Evolutionary conservation across 139 green algal genomes (phyloP).

Genomic region (Tetradesmus obliquus): DNA sequence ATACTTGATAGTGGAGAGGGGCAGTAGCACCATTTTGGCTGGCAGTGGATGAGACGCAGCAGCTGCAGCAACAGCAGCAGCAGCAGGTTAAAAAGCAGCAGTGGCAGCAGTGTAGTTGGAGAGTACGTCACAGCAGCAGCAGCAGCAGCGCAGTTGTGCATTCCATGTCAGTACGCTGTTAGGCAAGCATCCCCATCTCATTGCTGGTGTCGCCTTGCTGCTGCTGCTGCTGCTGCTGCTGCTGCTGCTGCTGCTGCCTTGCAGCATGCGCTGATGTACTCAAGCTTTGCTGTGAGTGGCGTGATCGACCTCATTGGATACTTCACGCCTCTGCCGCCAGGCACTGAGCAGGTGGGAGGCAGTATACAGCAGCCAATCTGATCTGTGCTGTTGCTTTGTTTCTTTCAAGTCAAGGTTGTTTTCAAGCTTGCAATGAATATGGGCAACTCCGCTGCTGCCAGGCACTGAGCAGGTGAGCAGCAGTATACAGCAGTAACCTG

Average conservation of each 20-base stretch:
- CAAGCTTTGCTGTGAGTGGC: conserved; percentile 22
- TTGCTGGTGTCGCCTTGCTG: background rate
- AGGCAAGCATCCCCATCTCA: background rate
- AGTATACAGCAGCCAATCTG: background rate
- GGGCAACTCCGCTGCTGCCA: background rate
- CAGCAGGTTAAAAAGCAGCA: too few species aligned
- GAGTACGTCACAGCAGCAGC: too few species aligned
- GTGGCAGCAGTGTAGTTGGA: too few species aligned
- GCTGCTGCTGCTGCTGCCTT: background rate
- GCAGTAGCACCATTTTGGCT: too few species aligned
- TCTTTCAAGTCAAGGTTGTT: background rate
- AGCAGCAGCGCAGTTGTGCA: too few species aligned
- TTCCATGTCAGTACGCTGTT: too few species aligned
- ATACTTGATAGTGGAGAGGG: too few species aligned
- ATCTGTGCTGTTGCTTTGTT: background rate
- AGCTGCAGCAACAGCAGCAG: too few species aligned
- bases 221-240: background rate
- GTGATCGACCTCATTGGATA: conserved; percentile 33
- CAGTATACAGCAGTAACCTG: too few species aligned
- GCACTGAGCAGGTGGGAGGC: conserved; percentile 43
- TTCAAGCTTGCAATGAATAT: background rate
- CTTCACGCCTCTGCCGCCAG: conserved; percentile 15
- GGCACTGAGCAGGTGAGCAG: too few species aligned
- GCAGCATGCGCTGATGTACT: conserved; percentile 44
- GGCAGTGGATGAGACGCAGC: too few species aligned